A percentile compares a stretch with the other conserved stretches of the same genome.
Evolutionary conservation across 371 early-diverging fungal genomes (phyloP).

Genomic region (Apophysomyces elegans): DNA sequence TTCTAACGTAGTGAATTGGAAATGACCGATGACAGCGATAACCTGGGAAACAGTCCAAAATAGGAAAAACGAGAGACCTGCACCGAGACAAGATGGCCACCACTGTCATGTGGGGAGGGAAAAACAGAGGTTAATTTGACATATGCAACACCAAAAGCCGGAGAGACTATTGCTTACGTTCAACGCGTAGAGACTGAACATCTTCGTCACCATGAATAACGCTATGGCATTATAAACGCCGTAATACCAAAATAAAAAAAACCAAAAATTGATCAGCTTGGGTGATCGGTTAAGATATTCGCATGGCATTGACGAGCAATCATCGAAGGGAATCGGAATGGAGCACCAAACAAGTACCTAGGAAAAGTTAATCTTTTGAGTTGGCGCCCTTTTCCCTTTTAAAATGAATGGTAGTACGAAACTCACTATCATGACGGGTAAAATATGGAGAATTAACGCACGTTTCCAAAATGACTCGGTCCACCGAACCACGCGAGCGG

Average conservation of each 20-base stretch:
- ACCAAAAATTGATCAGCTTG: conserved; percentile 71
- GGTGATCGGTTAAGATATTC: conserved; percentile 27
- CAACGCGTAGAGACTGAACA: conserved; percentile 76
- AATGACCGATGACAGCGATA: conserved; percentile 57
- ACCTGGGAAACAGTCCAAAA: conserved; percentile 69
- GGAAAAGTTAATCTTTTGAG: conserved; percentile 19
- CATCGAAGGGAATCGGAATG: conserved; percentile 41
- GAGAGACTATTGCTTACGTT: conserved; percentile 34
- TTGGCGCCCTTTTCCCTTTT: conserved; percentile 10
- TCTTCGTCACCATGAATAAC: conserved; percentile 69
- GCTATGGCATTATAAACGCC: conserved; percentile 76
- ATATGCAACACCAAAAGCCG: neutral
- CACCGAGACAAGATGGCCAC: conserved; percentile 73
- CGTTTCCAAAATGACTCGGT: conserved; percentile 53
- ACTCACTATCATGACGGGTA: conserved; percentile 51
- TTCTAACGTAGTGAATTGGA: conserved; percentile 46
- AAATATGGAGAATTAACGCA: conserved; percentile 37
- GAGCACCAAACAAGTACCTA: conserved; percentile 44
- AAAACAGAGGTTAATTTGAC: neutral
- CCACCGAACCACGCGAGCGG: conserved; percentile 48
- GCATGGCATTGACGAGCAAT: conserved; percentile 23
- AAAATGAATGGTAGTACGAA: neutral
- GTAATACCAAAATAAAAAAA: conserved; percentile 76
- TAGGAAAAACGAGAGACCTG: conserved; percentile 57
- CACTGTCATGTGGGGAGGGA: conserved; percentile 33